Percentiles rank a stretch among this genome's conserved stretches.
These are phyloP conservation scores for Poa annua DNA, from an alignment of 176 grass and related monocot genomes.

Conservation along the genomic window DNA sequence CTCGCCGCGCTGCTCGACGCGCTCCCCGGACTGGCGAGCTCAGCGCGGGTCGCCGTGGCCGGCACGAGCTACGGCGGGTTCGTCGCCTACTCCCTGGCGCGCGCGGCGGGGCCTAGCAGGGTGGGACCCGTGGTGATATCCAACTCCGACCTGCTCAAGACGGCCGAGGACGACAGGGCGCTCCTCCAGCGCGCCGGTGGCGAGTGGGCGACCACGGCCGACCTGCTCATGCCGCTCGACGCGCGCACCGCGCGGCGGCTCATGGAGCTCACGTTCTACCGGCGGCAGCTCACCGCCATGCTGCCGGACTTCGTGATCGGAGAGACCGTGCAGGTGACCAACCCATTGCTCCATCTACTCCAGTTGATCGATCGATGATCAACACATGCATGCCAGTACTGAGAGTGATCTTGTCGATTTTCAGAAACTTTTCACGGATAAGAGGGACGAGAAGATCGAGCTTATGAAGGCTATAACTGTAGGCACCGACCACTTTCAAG, in stretches of 20 bases:
- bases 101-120: slow-evolving; percentile 40
- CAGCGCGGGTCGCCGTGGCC: slow-evolving; percentile 42
- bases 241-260: slow-evolving; percentile 39
- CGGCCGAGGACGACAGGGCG: slow-evolving; percentile 54
- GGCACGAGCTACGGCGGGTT: slow-evolving; percentile 94
- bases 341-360: neutral
- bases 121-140: slow-evolving; percentile 70
- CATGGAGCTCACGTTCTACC: slow-evolving; percentile 48
- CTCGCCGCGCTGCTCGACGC: slow-evolving; percentile 59
- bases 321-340: slow-evolving; percentile 43
- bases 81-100: slow-evolving; percentile 76
- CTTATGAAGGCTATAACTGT: slow-evolving; percentile 61
- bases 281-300: slow-evolving; percentile 42
- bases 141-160: slow-evolving; percentile 79
- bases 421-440: slow-evolving; percentile 61
- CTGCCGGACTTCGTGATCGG: slow-evolving; percentile 69
- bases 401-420: slow-evolving; percentile 24
- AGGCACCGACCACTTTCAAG: slow-evolving; percentile 60
- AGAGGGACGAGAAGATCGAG: slow-evolving; percentile 69
- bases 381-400: neutral
- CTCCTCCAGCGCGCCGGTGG: slow-evolving; percentile 50
- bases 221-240: slow-evolving; percentile 62
- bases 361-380: neutral
- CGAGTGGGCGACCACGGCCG: slow-evolving; percentile 1
- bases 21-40: slow-evolving; percentile 21